Conservation (phyloP, 345 rosid species). For the Populus nigra region DNA sequence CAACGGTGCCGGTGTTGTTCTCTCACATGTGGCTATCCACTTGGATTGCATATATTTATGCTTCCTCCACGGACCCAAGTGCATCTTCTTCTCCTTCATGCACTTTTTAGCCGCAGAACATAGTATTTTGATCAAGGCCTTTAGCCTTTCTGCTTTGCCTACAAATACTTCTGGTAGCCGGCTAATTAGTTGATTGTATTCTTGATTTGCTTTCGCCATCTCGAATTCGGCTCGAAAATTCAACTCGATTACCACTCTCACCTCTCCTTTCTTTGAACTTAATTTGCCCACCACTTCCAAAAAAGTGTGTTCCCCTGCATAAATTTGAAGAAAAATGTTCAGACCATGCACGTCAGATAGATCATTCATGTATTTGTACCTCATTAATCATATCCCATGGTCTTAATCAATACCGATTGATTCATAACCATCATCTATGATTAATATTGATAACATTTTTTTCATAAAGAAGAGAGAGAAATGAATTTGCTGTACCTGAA, state of each 20-base stretch:
- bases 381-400: background rate
- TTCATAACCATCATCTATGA: background rate
- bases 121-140: constrained; percentile 57
- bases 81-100: constrained; percentile 83
- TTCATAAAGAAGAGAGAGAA: no score
- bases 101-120: constrained; percentile 67
- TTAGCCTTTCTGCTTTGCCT: constrained; percentile 71
- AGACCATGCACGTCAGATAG: background rate
- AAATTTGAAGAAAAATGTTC: background rate
- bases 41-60: constrained; percentile 85
- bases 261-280: constrained; percentile 44
- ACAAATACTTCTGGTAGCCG: constrained; percentile 66
- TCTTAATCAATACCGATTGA: background rate
- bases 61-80: constrained; percentile 91
- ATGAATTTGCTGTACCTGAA: constrained; percentile 43
- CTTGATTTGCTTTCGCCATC: constrained; percentile 69
- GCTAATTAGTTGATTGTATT: constrained; percentile 48
- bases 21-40: constrained; percentile 65
- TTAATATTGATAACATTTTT: background rate
- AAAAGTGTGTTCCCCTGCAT: constrained; percentile 61
- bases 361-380: background rate
- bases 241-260: constrained; percentile 64
- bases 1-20: constrained; percentile 18
- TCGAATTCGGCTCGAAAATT: constrained; percentile 75
- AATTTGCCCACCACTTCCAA: constrained; percentile 60